phyloP scores from a whole-genome alignment of 73 alveolate genomes.

The Paraurostyla sp. region DNA sequence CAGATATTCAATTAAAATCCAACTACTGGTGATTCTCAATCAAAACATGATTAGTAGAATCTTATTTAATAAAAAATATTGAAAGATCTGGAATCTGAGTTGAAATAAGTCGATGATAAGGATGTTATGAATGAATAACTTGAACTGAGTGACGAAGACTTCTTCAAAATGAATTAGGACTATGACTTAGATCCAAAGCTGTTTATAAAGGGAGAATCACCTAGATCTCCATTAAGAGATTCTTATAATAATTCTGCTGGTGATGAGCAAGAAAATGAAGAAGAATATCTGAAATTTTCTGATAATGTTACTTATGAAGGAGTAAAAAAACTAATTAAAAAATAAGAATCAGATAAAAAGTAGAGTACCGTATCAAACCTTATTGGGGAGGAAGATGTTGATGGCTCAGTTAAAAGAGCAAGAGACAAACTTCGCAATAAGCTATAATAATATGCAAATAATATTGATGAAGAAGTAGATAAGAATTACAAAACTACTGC shows the following conservation, averaged over 20 bases:
- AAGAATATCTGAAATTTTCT: neutral
- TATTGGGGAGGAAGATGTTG: too few species aligned
- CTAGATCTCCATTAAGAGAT: neutral
- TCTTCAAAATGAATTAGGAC: constrained; percentile 14
- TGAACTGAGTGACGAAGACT: constrained; percentile 49
- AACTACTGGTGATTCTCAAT: too few species aligned
- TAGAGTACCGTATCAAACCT: too few species aligned
- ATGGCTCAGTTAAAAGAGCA: neutral
- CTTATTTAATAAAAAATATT: too few species aligned
- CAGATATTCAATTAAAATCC: too few species aligned
- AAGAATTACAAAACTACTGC: neutral
- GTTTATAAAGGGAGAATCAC: neutral
- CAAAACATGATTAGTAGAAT: too few species aligned
- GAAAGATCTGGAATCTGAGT: too few species aligned
- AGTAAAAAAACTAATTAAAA: neutral
- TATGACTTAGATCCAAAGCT: constrained; percentile 31
- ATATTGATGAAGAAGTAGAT: constrained; percentile 17
- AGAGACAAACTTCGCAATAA: neutral
- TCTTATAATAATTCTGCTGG: neutral
- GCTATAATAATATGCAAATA: neutral
- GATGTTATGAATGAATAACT: neutral
- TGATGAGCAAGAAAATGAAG: neutral
- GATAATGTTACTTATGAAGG: constrained; percentile 10
- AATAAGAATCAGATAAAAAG: neutral
- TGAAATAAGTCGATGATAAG: too few species aligned